Base-by-base conservation (phyloP, 2,329 filamentous ascomycete species). In the Cladosporium sp. region DNA sequence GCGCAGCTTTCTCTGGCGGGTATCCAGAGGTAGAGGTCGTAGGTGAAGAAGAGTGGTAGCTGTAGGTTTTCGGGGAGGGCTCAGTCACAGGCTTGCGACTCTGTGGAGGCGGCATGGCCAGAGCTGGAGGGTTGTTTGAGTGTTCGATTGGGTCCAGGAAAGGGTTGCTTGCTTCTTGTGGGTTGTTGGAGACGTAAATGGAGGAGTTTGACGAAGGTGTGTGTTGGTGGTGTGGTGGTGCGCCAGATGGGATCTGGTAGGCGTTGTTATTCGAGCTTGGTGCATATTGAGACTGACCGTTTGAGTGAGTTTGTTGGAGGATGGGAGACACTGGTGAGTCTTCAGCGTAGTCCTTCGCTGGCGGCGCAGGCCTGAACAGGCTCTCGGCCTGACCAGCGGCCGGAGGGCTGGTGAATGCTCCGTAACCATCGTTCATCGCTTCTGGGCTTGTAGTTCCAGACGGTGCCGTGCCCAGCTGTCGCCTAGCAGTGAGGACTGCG, bases 401-500 rank as follows among this genome's bases (percentile, higher is more conserved):
- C 15, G 58, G 52, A 63, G 58, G 65, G 30, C 36, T 51, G 8
- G 65, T 54, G 38, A 63, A 62, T 10, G 65, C 58, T 1, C 58
- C 65, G 10, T 34, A 63, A 10, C 52, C 65, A 21, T 66, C 52
- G 11, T 66, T 55, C 58, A 62, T 62, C 1, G 59, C 65, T 51
- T 66, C 58, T n/a, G 65, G 58, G 10, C 38, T 65, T 7, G 41
- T 24, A 3, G 21, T 28, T 18, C 8, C 63, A 32, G 38, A 36
- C 4, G 71, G 55, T 61, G 72, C 61, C 62, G 69, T 57, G 21
- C 78, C 79, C 21, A 77, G 70, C 3, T 77, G 74, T 59, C 84
- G 82, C 55, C 87, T 81, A 10, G 87, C 87, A 68, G 84, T 80
- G 7, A 89, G 80, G 49, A 96, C 82, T 11, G 92, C 90, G 64